Conservation (phyloP, 2,329 filamentous ascomycete species). For the Coleophoma eucalyptorum region DNA sequence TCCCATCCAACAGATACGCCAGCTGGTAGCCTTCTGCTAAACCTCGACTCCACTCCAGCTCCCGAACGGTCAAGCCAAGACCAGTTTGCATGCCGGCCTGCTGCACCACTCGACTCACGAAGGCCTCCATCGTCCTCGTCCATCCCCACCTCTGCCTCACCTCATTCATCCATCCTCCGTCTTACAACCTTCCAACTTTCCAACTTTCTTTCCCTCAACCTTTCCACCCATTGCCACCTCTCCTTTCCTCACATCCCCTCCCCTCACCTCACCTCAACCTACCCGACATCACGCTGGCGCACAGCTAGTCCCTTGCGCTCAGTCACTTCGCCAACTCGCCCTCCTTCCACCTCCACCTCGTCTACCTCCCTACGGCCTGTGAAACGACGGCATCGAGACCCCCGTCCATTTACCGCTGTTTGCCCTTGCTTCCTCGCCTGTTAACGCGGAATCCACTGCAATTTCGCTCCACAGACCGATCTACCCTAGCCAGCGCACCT, state of each 20-base stretch:
- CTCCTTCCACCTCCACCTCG: neutral
- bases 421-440: conserved; percentile 21
- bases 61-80: no score
- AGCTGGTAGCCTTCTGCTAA: no score
- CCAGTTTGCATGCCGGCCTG: no score
- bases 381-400: neutral
- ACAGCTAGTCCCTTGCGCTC: neutral
- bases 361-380: neutral
- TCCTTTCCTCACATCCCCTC: conserved; percentile 1
- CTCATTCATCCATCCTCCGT: no score
- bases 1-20: no score
- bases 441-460: conserved; percentile 22
- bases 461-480: conserved; percentile 28
- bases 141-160: no score
- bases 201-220: neutral
- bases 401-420: conserved; percentile 3
- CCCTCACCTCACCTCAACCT: neutral
- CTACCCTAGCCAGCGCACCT: conserved; percentile 21
- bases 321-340: neutral
- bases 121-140: no score
- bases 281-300: neutral
- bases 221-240: neutral
- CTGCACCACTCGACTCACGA: no score
- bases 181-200: neutral
- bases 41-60: no score